These are phyloP conservation scores for Parietichytrium sp. DNA, from an alignment of 108 stramenopile genomes.

Conservation along the genomic window DNA sequence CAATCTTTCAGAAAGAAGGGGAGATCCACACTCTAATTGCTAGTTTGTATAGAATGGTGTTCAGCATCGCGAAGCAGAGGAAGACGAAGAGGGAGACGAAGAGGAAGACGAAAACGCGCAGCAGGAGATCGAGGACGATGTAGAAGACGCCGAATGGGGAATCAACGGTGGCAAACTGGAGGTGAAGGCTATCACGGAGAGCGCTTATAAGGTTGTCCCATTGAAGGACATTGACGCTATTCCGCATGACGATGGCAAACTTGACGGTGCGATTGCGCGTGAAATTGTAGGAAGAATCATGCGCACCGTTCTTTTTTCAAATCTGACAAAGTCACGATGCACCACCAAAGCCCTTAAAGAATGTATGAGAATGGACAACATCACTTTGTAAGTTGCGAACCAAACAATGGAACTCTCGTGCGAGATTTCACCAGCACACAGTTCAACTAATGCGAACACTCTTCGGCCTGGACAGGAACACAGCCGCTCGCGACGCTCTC, in stretches of 20 bases:
- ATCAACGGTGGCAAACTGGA: not conserved
- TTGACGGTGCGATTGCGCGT: not conserved
- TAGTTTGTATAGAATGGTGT: no score
- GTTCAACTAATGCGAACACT: no score
- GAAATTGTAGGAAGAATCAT: not conserved
- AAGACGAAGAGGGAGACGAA: not conserved
- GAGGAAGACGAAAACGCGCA: not conserved
- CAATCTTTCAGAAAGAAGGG: no score
- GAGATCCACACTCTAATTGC: no score
- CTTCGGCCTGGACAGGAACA: no score
- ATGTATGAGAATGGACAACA: not conserved
- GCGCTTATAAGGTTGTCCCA: not conserved
- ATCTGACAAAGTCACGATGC: not conserved
- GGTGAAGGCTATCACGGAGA: not conserved
- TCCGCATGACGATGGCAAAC: not conserved
- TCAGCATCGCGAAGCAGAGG: not conserved
- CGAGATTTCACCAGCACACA: no score
- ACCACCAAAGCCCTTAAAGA: not conserved
- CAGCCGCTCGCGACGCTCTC: not conserved
- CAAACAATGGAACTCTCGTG: no score
- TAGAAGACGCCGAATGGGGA: not conserved
- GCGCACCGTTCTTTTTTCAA: slow-evolving; percentile 3
- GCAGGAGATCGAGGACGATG: slow-evolving; percentile 6
- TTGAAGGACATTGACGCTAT: not conserved
- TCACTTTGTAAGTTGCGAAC: not conserved